A percentile compares a stretch with the other conserved stretches of the same genome.
Conservation (phyloP, 345 rosid genomes). For the Bruguiera sexangula region DNA sequence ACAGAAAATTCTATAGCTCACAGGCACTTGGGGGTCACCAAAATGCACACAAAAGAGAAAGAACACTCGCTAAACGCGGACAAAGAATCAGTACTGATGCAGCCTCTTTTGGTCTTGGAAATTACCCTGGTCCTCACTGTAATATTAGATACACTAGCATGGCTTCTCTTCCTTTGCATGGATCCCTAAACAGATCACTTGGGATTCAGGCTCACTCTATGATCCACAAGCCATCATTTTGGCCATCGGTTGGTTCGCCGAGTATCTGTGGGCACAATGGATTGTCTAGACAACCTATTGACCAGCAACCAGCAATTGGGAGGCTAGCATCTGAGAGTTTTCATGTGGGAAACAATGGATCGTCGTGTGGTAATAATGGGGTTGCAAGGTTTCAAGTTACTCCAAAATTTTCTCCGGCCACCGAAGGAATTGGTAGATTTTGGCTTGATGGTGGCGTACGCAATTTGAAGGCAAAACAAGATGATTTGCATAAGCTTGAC, state of each 20-base stretch:
- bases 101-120: constrained; percentile 31
- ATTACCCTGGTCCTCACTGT: constrained; percentile 17
- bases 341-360: constrained; percentile 16
- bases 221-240: constrained; percentile 49
- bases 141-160: constrained; percentile 46
- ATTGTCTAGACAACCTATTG: constrained; percentile 40
- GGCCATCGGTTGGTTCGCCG: constrained; percentile 13
- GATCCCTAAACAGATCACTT: constrained; percentile 50
- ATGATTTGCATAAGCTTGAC: constrained; percentile 72
- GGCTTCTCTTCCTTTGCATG: constrained; percentile 77
- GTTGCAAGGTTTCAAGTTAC: constrained; percentile 36
- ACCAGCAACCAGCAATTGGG: constrained; percentile 46
- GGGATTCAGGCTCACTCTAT: constrained; percentile 72
- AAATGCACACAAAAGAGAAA: constrained; percentile 36
- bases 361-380: constrained; percentile 26
- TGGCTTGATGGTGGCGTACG: constrained; percentile 41
- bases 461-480: constrained; percentile 49
- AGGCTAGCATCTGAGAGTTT: constrained; percentile 29
- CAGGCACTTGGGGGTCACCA: constrained; percentile 39
- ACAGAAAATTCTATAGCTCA: constrained; percentile 37
- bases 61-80: constrained; percentile 29
- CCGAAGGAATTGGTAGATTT: constrained; percentile 29
- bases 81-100: constrained; percentile 12
- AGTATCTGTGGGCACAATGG: constrained; percentile 35
- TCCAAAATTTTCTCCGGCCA: constrained; percentile 33